A percentile compares a stretch with the other conserved stretches of the same genome.
Evolutionary conservation across 768 basidiomycete species (phyloP).

Genomic region (Mycena albidolilacea): DNA sequence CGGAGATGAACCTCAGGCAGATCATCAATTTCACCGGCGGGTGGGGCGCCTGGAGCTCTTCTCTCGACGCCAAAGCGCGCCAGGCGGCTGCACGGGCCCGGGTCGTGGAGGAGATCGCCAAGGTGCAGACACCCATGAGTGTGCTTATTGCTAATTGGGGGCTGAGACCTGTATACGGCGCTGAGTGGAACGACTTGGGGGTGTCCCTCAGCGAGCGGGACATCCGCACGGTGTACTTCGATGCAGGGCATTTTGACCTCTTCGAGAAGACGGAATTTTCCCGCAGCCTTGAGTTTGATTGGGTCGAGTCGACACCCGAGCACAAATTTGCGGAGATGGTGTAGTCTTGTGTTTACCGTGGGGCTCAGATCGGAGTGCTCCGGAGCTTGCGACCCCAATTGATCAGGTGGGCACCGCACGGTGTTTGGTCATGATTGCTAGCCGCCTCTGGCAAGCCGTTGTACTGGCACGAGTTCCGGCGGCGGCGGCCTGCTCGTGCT

Average conservation of each 20-base stretch:
- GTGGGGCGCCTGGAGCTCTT: constrained; percentile 9
- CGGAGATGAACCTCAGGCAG: constrained; percentile 27
- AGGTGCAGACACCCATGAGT: constrained; percentile 19
- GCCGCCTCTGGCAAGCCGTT: too few species aligned
- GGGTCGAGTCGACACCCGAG: too few species aligned
- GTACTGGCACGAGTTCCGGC: too few species aligned
- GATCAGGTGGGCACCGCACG: too few species aligned
- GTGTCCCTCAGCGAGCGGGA: constrained; percentile 17
- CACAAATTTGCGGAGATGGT: neutral
- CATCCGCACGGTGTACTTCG: constrained; percentile 5
- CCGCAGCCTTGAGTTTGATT: too few species aligned
- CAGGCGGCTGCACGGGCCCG: constrained; percentile 13
- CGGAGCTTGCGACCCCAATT: too few species aligned
- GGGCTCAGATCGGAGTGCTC: too few species aligned
- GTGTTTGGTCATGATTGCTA: too few species aligned
- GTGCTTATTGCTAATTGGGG: constrained; percentile 20
- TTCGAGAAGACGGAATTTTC: neutral
- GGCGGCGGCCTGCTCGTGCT: too few species aligned
- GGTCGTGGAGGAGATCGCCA: constrained; percentile 25
- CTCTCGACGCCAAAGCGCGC: constrained; percentile 12
- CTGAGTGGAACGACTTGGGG: constrained; percentile 26
- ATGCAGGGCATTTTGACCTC: constrained; percentile 29
- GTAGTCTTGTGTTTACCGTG: neutral
- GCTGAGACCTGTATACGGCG: constrained; percentile 6
- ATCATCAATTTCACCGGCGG: constrained; percentile 25